Base-by-base conservation (phyloP, 805 yeast species). In the Sugiyamaella marilandica region DNA sequence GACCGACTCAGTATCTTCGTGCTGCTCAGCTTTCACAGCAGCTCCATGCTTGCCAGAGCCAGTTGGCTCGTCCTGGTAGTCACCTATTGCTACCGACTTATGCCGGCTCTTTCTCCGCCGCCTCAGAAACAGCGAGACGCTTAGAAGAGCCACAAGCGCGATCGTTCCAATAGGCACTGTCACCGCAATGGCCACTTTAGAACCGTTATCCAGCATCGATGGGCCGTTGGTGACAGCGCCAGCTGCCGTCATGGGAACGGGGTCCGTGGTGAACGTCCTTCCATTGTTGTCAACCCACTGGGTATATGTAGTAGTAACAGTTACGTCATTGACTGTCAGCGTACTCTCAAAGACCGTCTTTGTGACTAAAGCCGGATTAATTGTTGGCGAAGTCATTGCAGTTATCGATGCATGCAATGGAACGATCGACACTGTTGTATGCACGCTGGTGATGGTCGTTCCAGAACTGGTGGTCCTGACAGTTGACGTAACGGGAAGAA, bases 111-210 rank as follows among this genome's bases (percentile, higher is more conserved):
- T 18, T 24, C 32, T 37, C 5, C 35, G 35, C 19, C 51, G 45
- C 16, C 46, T n/a, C 14, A 31, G 11, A n/a, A 48, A 41, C 21
- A 48, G 16, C 45, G 39, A 18, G 5, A 13, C 45, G 24, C 29
- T 31, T 5, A 48, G 26, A 2, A 48, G 24, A 13, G 45, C 46
- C 2, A 48, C 51, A 2, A 48, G 2, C 5, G 51, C 51, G 5
- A 49, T 45, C n/a, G 47, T 49, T 10, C 52, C 52, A 33, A 49
- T 21, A 2, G 52, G 52, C 5, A 49, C 48, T 13, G 52, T 18
- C 10, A 49, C 47, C 3, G 52, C 52, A n/a, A 49, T 45, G 11
- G 52, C 52, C 2, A 49, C 52, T 41, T 49, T 49, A 16, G 52
- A 49, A 10, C 52, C 52, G 21, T 37, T 32, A 18, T 41, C 45